Evolutionary conservation across 164 flowering plant genomes (phyloP).

Genomic region (Litsea cubeba): DNA sequence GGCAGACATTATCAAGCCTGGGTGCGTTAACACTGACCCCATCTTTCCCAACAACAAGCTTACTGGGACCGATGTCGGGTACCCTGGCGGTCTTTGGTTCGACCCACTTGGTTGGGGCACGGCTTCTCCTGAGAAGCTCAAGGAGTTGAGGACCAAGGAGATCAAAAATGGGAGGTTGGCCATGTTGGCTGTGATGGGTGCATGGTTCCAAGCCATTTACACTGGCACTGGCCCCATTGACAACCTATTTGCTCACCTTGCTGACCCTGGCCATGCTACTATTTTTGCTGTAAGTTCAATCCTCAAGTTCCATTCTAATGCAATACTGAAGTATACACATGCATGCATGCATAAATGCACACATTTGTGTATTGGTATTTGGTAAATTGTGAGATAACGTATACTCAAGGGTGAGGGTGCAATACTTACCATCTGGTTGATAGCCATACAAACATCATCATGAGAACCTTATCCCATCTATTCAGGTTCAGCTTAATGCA

Average conservation of each 20-base stretch:
- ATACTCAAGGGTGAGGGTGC: not conserved
- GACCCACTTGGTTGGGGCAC: constrained; percentile 96
- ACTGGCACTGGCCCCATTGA: constrained; percentile 97
- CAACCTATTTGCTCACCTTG: constrained; percentile 95
- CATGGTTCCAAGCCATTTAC: constrained; percentile 90
- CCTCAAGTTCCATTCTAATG: not conserved
- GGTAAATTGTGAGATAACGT: not conserved
- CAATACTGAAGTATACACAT: not conserved
- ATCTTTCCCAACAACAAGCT: constrained; percentile 99
- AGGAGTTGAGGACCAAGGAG: constrained; percentile 93
- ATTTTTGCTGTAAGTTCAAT: constrained; percentile 66
- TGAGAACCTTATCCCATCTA: not conserved
- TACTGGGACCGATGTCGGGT: constrained; percentile 94
- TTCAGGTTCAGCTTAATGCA: not conserved
- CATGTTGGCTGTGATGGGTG: constrained; percentile 98
- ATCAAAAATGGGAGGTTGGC: constrained; percentile 96
- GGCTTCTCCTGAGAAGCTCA: constrained; percentile 68
- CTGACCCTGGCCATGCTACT: constrained; percentile 97
- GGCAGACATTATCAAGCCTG: constrained; percentile 82
- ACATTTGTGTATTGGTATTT: not conserved
- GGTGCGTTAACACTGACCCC: constrained; percentile 92
- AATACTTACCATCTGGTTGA: too few relatives aligned
- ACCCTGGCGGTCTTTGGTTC: constrained; percentile 98
- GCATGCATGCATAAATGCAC: not conserved
- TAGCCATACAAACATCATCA: too few relatives aligned